phyloP scores from a whole-genome alignment of 345 rosid genomes.

The Eucalyptus tenuipes region DNA sequence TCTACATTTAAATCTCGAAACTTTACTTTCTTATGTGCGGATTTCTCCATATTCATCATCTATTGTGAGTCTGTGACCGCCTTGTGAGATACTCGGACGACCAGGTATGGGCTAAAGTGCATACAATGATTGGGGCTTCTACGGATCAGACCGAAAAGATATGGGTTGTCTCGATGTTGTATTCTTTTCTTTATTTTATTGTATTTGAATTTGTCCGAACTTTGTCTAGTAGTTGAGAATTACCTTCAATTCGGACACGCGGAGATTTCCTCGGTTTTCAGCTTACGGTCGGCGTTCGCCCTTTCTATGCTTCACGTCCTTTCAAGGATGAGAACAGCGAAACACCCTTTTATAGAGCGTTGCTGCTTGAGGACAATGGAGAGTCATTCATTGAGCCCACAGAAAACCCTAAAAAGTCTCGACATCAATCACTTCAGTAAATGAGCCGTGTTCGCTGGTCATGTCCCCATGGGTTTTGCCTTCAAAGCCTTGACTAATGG shows the following conservation, averaged over 20 bases:
- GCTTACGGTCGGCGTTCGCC: background rate
- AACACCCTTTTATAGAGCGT: background rate
- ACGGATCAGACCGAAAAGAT: background rate
- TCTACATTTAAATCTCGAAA: background rate
- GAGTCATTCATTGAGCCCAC: too few relatives aligned
- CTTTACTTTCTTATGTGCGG: background rate
- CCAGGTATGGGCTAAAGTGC: background rate
- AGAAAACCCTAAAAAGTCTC: too few relatives aligned
- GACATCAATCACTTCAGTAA: too few relatives aligned
- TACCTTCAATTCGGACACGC: background rate
- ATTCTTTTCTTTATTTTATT: background rate
- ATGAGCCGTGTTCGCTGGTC: too few relatives aligned
- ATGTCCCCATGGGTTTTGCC: too few relatives aligned
- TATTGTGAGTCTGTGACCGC: fast-evolving
- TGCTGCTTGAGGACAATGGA: too few relatives aligned
- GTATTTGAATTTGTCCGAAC: background rate
- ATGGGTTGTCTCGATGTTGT: background rate
- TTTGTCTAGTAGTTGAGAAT: background rate
- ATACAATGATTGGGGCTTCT: background rate
- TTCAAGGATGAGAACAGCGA: background rate
- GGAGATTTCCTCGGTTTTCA: background rate
- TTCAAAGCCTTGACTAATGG: too few relatives aligned
- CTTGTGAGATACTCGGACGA: background rate
- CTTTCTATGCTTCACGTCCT: background rate
- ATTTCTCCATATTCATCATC: background rate